phyloP scores from a whole-genome alignment of 495 filamentous ascomycete species.

The Wilcoxina mikolae region DNA sequence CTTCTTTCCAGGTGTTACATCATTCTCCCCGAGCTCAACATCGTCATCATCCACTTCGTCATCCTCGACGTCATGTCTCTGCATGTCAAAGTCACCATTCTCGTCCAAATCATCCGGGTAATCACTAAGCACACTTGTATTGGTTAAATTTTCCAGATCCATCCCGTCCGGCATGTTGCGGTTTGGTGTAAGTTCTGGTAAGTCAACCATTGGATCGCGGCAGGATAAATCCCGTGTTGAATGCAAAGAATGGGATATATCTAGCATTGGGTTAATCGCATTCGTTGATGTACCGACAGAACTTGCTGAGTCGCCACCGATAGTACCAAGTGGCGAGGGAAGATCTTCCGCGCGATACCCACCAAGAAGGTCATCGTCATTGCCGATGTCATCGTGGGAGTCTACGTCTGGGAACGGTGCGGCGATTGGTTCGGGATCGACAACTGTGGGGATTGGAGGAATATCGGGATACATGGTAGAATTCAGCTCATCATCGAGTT shows the following conservation, averaged over 20 bases:
- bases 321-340: conserved; percentile 20
- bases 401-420: background rate
- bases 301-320: background rate
- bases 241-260: background rate
- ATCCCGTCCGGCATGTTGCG: conserved; percentile 20
- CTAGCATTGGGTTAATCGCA: background rate
- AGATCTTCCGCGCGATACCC: conserved; percentile 24
- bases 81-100: conserved; percentile 12
- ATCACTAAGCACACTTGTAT: conserved; percentile 25
- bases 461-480: background rate
- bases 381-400: background rate
- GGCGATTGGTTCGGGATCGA: background rate
- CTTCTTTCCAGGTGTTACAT: conserved; percentile 5
- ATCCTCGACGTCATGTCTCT: conserved; percentile 26
- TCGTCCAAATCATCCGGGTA: conserved; percentile 24
- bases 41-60: conserved; percentile 22
- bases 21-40: conserved; percentile 17
- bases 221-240: background rate
- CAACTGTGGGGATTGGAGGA: background rate
- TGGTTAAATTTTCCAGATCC: conserved; percentile 11
- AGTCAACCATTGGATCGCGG: conserved; percentile 28
- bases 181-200: conserved; percentile 27
- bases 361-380: conserved; percentile 17
- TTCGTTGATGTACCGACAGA: background rate
- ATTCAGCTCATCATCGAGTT: conserved; percentile 2